A percentile compares a stretch with the other conserved stretches of the same genome.
phyloP scores from a whole-genome alignment of 164 flowering plant species.

The Macadamia integrifolia region DNA sequence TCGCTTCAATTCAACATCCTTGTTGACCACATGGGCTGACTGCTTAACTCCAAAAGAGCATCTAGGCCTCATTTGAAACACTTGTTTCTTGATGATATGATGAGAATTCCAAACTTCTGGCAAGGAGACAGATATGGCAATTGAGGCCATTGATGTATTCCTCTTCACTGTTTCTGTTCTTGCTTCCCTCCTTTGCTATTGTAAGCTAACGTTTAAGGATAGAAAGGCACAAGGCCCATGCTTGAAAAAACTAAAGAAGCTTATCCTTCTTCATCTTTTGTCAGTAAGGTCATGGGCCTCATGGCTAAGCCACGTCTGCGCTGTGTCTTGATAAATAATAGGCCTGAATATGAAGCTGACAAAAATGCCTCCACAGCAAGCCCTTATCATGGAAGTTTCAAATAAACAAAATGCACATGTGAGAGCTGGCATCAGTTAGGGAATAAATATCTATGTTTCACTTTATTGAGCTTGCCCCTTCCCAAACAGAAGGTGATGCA shows the following conservation, averaged over 20 bases:
- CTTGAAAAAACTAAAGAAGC: conserved; percentile 21
- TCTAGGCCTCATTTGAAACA: conserved; percentile 10
- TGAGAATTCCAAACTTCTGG: conserved; percentile 36
- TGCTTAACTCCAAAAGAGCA: conserved; percentile 25
- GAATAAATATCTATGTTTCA: too few species aligned
- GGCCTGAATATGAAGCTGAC: neutral
- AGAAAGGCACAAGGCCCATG: conserved; percentile 26
- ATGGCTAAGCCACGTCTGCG: conserved; percentile 4
- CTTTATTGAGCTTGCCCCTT: too few species aligned
- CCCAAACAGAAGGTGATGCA: too few species aligned
- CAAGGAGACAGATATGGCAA: conserved; percentile 38
- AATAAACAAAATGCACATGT: too few species aligned
- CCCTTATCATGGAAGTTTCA: neutral
- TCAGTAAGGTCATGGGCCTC: conserved; percentile 20
- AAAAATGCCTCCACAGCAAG: neutral
- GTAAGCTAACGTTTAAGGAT: neutral
- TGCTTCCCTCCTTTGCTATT: conserved; percentile 5
- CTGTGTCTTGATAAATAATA: conserved; percentile 5
- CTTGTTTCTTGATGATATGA: conserved; percentile 30
- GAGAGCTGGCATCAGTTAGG: too few species aligned
- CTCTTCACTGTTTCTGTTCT: neutral
- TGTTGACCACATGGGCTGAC: conserved; percentile 20
- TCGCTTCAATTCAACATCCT: conserved; percentile 17
- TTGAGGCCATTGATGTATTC: conserved; percentile 35
- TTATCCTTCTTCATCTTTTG: conserved; percentile 25